Evolutionary conservation across 257 asterid genomes (phyloP), one percentile per base, ranked within the genome.

Genomic region (Knoxia roxburghii): DNA sequence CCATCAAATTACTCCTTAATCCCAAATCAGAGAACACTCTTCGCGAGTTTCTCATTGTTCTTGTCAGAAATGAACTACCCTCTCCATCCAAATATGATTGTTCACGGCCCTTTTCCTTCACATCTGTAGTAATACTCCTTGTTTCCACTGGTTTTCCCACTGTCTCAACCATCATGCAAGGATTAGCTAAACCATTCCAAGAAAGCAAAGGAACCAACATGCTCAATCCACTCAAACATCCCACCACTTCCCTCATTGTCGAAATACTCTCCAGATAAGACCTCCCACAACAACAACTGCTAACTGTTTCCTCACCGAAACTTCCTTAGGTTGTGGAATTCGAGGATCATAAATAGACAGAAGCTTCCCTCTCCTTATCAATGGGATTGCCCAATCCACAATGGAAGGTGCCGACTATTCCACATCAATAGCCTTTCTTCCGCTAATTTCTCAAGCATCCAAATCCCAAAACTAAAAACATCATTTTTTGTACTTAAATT

Each of bases 341-440:
- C 88, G 75, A 4, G 97, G 90, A 74, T 90, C 97, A 24, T 78
- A 87, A 13, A 90, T 58, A 40, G 83, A 66, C 73, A 83, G 32
- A 45, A 81, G 55, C 65, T 82, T 87, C 82, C 97, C 97, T 72
- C 85, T 84, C 69, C 88, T 80, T 39, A 90, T 87, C 87, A 87
- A 72, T 0, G 97, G 97, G 43, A 90, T 76, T 4, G 97, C 97
- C 97, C 97, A 90, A 79, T 90, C 95, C 29, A 90, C 82, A 46
- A 90, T 73, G 1, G 89, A 86, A 68, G 95, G 94, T 0, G 95
- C 94, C 7, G 95, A 87, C 72, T 85, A 69, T 6, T 74, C 85
- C 18, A 90, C 83, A 73, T 90, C 97, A 23, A 90, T 90, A 2
- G 97, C 97, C 76, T 90, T 90, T 64, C 97, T 83, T 64, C 95